Conservation (phyloP, 768 basidiomycete genomes). For the Tulasnella sp. region DNA sequence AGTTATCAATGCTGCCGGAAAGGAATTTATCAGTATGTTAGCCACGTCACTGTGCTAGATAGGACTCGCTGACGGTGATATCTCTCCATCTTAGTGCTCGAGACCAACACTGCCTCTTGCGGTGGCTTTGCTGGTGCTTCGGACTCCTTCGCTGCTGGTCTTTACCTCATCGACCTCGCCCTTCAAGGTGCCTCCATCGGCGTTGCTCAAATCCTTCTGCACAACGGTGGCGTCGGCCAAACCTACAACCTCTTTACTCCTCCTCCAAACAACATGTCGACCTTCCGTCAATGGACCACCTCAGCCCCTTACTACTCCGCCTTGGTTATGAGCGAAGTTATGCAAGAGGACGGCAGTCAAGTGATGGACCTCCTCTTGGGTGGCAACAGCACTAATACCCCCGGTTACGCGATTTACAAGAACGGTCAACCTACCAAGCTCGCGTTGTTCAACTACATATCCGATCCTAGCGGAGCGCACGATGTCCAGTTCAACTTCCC, state of each 20-base stretch:
- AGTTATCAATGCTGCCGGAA: neutral
- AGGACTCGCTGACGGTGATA: neutral
- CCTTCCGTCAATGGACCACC: conserved; percentile 60
- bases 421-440: conserved; percentile 40
- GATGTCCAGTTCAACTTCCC: conserved; percentile 12
- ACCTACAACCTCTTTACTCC: conserved; percentile 52
- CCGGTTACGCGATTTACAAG: conserved; percentile 67
- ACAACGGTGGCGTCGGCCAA: conserved; percentile 29
- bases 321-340: conserved; percentile 58
- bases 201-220: conserved; percentile 39
- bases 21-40: neutral
- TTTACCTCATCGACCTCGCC: conserved; percentile 58
- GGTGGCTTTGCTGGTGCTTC: conserved; percentile 46
- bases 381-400: conserved; percentile 46
- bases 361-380: conserved; percentile 59
- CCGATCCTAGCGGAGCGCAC: conserved; percentile 14
- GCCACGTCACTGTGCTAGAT: neutral
- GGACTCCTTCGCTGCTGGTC: conserved; percentile 51
- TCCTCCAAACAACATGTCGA: conserved; percentile 47
- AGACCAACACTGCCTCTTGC: conserved; percentile 45
- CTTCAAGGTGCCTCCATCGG: conserved; percentile 51
- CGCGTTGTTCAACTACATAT: conserved; percentile 21
- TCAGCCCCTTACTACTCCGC: conserved; percentile 69
- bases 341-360: conserved; percentile 57
- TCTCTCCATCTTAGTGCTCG: conserved; percentile 30